Conservation (phyloP, 306 rosid genomes). For the Cucurbita maxima region DNA sequence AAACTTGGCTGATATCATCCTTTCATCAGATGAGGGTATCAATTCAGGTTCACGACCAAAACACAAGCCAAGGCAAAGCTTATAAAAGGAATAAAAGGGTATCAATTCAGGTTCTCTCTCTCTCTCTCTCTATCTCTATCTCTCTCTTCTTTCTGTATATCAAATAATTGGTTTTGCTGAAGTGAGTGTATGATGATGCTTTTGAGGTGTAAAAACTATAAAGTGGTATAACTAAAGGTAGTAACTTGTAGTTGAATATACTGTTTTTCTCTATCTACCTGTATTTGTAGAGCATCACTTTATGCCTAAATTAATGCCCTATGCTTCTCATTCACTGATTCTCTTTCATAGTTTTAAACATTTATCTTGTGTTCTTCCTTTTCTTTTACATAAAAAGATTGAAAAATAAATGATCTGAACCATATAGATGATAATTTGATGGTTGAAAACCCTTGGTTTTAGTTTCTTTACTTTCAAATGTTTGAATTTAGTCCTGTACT, state of each 20-base stretch:
- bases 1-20: slow-evolving; percentile 3
- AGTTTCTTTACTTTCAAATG: too few relatives aligned
- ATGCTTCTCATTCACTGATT: neutral
- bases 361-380: neutral
- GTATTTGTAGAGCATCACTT: neutral
- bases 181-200: slow-evolving; percentile 23
- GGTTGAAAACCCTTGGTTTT: neutral
- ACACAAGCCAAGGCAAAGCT: neutral
- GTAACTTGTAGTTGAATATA: slow-evolving; percentile 9
- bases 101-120: neutral
- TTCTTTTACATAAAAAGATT: neutral
- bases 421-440: neutral
- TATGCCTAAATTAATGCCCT: neutral
- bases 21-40: neutral
- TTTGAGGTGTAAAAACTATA: slow-evolving; percentile 33
- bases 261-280: neutral
- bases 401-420: neutral
- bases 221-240: slow-evolving; percentile 14
- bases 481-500: too few relatives aligned
- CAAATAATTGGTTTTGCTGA: slow-evolving; percentile 26
- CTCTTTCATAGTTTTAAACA: neutral
- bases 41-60: neutral
- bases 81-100: slow-evolving; percentile 30
- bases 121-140: neutral
- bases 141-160: neutral